Percentiles rank a stretch among this genome's conserved stretches.
Conservation (phyloP, 192 early-diverging fungal species). For the Backusella morwellensis region DNA sequence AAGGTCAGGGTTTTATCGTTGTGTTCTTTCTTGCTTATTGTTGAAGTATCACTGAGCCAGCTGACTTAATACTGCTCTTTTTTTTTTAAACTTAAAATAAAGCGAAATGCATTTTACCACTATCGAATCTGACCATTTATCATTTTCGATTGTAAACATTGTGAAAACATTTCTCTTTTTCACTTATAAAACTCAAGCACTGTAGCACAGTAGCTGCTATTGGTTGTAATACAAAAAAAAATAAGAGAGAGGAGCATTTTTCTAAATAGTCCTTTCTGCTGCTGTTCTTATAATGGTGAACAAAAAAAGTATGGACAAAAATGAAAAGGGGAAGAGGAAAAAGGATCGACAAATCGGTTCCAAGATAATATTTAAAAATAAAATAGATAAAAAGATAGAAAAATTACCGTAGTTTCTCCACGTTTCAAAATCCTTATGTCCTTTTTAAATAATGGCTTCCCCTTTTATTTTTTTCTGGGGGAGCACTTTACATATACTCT, state of each 20-base stretch:
- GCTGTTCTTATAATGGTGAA: neutral
- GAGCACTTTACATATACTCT: neutral
- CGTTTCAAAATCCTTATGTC: neutral
- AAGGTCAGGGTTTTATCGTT: constrained; percentile 6
- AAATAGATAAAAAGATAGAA: neutral
- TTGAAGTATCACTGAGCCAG: neutral
- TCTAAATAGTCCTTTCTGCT: neutral
- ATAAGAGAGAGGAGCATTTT: neutral
- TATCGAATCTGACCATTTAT: neutral
- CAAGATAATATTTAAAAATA: neutral
- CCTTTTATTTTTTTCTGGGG: neutral
- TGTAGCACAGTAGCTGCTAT: neutral
- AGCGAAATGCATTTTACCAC: no score
- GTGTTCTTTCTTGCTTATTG: neutral
- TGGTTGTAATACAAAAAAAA: neutral
- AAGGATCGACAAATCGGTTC: neutral
- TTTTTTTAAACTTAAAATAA: neutral
- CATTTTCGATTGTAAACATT: neutral
- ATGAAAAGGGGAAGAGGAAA: neutral
- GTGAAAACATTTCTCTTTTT: neutral
- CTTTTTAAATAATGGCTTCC: constrained; percentile 1
- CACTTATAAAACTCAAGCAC: neutral
- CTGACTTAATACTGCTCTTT: neutral
- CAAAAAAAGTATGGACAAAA: neutral
- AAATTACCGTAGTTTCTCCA: neutral